A percentile compares a stretch with the other conserved stretches of the same genome.
Conservation (phyloP, 495 filamentous ascomycete species). For the Podospora pseudopauciseta region DNA sequence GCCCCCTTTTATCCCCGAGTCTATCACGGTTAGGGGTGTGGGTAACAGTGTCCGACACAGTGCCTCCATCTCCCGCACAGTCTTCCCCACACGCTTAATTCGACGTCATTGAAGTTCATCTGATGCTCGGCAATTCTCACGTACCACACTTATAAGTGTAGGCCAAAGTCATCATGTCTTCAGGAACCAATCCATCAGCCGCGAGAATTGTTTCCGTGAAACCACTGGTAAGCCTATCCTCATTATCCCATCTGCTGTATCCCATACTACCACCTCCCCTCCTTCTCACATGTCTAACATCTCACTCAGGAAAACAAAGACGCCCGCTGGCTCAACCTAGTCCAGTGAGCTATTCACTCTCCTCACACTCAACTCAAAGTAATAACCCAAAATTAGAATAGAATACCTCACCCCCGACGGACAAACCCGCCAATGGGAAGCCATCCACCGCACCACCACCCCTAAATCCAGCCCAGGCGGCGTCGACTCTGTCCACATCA, state of each 20-base stretch:
- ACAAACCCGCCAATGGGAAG: slow-evolving; percentile 64
- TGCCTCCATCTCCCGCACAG: not conserved
- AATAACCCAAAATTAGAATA: slow-evolving; percentile 40
- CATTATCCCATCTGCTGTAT: too few species aligned
- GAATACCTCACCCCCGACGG: slow-evolving; percentile 63
- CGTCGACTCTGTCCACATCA: slow-evolving; percentile 76
- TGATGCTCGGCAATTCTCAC: not conserved
- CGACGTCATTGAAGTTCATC: not conserved
- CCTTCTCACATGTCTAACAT: not conserved
- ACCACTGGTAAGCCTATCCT: not conserved
- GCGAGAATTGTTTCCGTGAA: not conserved
- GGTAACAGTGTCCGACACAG: not conserved
- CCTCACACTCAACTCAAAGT: not conserved
- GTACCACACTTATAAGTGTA: not conserved
- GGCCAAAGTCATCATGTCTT: not conserved
- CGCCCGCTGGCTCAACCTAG: slow-evolving; percentile 61
- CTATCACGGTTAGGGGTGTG: not conserved
- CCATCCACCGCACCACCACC: slow-evolving; percentile 60
- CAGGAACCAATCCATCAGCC: not conserved
- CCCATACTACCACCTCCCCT: not conserved
- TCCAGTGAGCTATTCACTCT: slow-evolving; percentile 37
- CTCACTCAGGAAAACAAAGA: slow-evolving; percentile 42
- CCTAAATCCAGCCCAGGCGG: slow-evolving; percentile 48
- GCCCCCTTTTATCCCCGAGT: too few species aligned
- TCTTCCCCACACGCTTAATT: not conserved